Base-by-base conservation (phyloP, 805 yeast species). In the Metschnikowia cubensis region DNA sequence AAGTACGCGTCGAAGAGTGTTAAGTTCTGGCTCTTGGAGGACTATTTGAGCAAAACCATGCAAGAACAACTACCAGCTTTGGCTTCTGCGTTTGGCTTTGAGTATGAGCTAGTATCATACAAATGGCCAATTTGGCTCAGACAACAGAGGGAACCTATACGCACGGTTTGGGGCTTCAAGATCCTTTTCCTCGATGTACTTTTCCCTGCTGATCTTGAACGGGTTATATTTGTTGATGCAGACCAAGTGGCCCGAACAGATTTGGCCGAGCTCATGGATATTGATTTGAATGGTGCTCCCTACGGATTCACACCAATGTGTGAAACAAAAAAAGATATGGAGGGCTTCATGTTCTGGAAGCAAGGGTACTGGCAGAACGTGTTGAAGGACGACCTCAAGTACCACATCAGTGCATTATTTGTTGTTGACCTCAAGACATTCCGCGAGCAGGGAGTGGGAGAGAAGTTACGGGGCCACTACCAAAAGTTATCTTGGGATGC, bases 91-190 rank as follows among this genome's bases (percentile, higher is more conserved):
- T 80, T 79, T 60, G 81, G 82, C 1, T 86, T 88, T 60, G 77
- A 84, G 44, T 87, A 84, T 60, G 92, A 89, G 59, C 67, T 89
- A 41, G 74, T 94, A n/a, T 81, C 86, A 0, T 92, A 87, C 65
- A 85, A 86, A 54, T 92, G 99, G 99, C 99, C 99, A 13, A 65
- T 73, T 8, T 92, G 97, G 96, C 71, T 92, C 18, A 77, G 91
- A 45, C 76, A 77, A 2, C 98, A 92, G 67, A 66, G 84, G 35
- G 92, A 86, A 56, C 81, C 81, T 59, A 90, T 85, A 60, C 75
- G 97, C 53, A 82, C 84, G 2, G 81, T 89, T 46, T 88, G 96
- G 90, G 96, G 94, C 3, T 88, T 86, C 63, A 92, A 92, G 65
- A 84, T 91, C 34, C 68, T 92, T 45, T 89, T 92, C 59, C 68